Percentiles rank a stretch among this genome's conserved stretches.
These are phyloP conservation scores for Aspergillus clavatus DNA, from an alignment of 2,329 filamentous ascomycete genomes.

Conservation along the genomic window DNA sequence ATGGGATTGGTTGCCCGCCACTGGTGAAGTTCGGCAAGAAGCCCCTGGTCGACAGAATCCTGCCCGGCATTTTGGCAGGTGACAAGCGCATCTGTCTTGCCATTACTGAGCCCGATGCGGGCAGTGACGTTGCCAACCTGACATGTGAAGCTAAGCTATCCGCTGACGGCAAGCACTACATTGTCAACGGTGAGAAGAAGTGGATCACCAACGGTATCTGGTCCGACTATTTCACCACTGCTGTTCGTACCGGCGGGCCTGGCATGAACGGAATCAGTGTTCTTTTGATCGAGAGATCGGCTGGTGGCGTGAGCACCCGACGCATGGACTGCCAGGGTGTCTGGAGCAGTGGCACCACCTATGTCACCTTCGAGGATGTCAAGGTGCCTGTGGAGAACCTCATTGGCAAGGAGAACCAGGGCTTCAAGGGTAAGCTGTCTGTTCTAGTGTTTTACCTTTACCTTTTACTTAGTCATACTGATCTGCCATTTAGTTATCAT, in stretches of 20 bases:
- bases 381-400: slow-evolving; percentile 99
- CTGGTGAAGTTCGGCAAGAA: slow-evolving; percentile 88
- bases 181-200: slow-evolving; percentile 99
- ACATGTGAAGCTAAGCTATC: slow-evolving; percentile 92
- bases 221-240: slow-evolving; percentile 96
- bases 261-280: slow-evolving; percentile 93
- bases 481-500: slow-evolving; percentile 66
- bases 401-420: slow-evolving; percentile 95
- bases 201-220: slow-evolving; percentile 99
- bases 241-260: slow-evolving; percentile 78
- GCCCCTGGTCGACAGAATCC: slow-evolving; percentile 75
- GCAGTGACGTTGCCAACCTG: slow-evolving; percentile 90
- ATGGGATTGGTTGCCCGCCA: slow-evolving; percentile 88
- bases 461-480: background rate
- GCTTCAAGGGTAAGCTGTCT: slow-evolving; percentile 66
- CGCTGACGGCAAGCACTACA: slow-evolving; percentile 97
- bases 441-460: slow-evolving; percentile 2
- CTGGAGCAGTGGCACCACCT: slow-evolving; percentile 91
- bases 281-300: slow-evolving; percentile 81
- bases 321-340: slow-evolving; percentile 99
- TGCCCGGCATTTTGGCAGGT: slow-evolving; percentile 81
- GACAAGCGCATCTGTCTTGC: slow-evolving; percentile 97
- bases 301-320: slow-evolving; percentile 82
- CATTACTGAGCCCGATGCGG: slow-evolving; percentile 94
- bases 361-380: slow-evolving; percentile 97